Evolutionary conservation across 345 rosid genomes (phyloP).

Genomic region (Hibiscus syriacus): DNA sequence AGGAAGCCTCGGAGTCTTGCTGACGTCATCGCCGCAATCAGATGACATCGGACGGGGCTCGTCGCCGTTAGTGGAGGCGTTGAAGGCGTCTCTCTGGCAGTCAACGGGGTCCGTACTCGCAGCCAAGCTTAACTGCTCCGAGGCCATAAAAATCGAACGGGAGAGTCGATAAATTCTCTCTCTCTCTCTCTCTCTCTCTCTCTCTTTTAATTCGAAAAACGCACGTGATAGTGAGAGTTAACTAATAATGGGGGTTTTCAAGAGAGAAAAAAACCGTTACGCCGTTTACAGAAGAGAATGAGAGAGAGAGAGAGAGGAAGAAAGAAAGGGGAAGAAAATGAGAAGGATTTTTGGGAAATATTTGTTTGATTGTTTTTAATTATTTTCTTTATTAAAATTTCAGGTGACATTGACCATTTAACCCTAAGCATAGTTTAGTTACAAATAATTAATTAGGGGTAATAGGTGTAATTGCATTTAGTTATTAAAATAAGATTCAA

Average conservation of each 20-base stretch:
- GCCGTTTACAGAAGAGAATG: not conserved
- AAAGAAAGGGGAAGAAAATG: not conserved
- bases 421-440: not conserved
- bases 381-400: not conserved
- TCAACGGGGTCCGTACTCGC: constrained; percentile 28
- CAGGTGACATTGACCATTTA: not conserved
- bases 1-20: constrained; percentile 70
- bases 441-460: not conserved
- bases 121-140: constrained; percentile 41
- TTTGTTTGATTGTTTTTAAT: not conserved
- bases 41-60: constrained; percentile 24
- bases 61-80: constrained; percentile 40
- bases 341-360: not conserved
- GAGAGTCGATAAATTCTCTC: not conserved
- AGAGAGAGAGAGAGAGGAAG: not conserved
- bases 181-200: no score
- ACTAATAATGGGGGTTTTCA: not conserved
- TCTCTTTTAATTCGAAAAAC: constrained; percentile 1
- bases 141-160: constrained; percentile 34
- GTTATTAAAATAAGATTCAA: not conserved
- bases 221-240: not conserved
- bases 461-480: not conserved
- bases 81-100: constrained; percentile 35
- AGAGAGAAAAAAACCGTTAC: not conserved
- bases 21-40: constrained; percentile 55